A percentile compares a stretch with the other conserved stretches of the same genome.
These are phyloP conservation scores for Ceratocystis cacaofunesta DNA, from an alignment of 2,329 filamentous ascomycete species.

Conservation along the genomic window DNA sequence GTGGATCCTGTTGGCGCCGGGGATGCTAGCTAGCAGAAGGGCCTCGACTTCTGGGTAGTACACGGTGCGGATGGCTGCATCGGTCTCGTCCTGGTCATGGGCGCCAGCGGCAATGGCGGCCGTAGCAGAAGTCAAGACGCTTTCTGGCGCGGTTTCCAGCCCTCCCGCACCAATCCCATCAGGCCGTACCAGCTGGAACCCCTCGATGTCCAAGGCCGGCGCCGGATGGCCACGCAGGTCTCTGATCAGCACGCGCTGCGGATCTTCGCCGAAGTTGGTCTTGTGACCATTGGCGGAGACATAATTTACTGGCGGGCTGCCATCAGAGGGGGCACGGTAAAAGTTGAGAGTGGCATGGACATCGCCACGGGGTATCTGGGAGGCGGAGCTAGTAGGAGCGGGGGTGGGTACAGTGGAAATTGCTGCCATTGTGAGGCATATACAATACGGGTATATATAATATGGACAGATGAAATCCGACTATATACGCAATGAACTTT, in stretches of 20 bases:
- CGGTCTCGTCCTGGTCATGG: constrained; percentile 29
- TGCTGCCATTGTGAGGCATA: too few species aligned
- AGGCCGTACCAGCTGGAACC: constrained; percentile 49
- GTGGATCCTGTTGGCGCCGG: constrained; percentile 50
- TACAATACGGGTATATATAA: too few species aligned
- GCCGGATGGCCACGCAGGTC: constrained; percentile 55
- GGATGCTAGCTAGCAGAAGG: constrained; percentile 51
- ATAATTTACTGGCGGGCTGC: constrained; percentile 47
- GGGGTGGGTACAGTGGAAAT: not conserved
- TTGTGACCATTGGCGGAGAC: constrained; percentile 36
- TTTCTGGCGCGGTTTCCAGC: constrained; percentile 37
- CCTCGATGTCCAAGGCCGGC: constrained; percentile 57
- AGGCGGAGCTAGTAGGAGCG: constrained; percentile 20
- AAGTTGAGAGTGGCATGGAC: constrained; percentile 51
- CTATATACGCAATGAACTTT: too few species aligned
- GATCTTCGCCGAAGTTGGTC: constrained; percentile 45
- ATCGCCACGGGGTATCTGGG: constrained; percentile 39
- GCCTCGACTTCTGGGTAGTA: constrained; percentile 80
- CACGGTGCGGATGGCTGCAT: constrained; percentile 49
- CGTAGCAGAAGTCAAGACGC: constrained; percentile 35
- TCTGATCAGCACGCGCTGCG: constrained; percentile 42
- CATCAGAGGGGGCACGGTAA: constrained; percentile 46
- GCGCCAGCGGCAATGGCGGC: not conserved
- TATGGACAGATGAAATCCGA: too few species aligned
- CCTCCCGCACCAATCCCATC: constrained; percentile 21